Percentiles rank a stretch among this genome's conserved stretches.
phyloP scores from a whole-genome alignment of 768 basidiomycete genomes.

The Mrakia frigida region DNA sequence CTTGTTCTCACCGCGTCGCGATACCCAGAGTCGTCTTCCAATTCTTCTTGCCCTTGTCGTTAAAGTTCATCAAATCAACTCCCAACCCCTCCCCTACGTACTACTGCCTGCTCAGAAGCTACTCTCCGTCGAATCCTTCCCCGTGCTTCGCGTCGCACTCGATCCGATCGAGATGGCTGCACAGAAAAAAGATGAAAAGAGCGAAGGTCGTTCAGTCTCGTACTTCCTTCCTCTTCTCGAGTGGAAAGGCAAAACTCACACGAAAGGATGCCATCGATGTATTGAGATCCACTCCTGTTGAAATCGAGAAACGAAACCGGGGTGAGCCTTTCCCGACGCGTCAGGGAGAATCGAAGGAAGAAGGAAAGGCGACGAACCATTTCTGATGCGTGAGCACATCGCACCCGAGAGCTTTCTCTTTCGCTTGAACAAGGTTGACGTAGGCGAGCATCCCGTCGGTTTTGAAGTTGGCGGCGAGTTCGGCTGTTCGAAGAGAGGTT shows the following conservation, averaged over 20 bases:
- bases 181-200: neutral
- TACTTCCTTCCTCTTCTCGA: neutral
- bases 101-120: slow-evolving; percentile 54
- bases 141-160: slow-evolving; percentile 74
- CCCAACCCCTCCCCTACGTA: too few species aligned
- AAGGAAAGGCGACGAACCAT: slow-evolving; percentile 54
- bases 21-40: too few species aligned
- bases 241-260: slow-evolving; percentile 42
- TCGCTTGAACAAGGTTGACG: slow-evolving; percentile 77
- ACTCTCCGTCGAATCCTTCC: slow-evolving; percentile 85
- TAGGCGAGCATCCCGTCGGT: slow-evolving; percentile 90
- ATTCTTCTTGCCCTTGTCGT: too few species aligned
- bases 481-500: slow-evolving; percentile 49
- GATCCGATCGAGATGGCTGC: slow-evolving; percentile 73
- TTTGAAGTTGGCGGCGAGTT: slow-evolving; percentile 73
- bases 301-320: slow-evolving; percentile 15
- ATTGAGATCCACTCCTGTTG: slow-evolving; percentile 79
- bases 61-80: too few species aligned
- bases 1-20: too few species aligned
- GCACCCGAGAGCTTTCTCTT: slow-evolving; percentile 79
- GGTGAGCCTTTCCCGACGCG: neutral
- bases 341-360: too few species aligned
- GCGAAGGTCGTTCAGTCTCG: neutral
- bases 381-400: slow-evolving; percentile 92
- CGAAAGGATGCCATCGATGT: slow-evolving; percentile 77